These are phyloP conservation scores for Echium plantagineum DNA, from an alignment of 257 asterid genomes.

Conservation along the genomic window DNA sequence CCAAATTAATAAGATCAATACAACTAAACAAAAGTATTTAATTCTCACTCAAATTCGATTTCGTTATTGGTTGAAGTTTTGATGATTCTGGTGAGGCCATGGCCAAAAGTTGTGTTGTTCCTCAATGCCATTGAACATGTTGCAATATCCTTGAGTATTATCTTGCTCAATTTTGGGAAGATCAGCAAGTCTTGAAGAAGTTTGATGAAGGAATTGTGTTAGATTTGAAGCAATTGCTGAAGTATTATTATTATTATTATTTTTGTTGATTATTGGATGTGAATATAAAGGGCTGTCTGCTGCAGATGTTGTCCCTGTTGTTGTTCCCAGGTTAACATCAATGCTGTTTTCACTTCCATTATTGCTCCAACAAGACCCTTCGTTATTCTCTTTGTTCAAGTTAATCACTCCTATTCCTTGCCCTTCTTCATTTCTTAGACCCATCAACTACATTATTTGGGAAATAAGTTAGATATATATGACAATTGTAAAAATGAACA, in stretches of 20 bases:
- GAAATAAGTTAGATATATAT: too few relatives aligned
- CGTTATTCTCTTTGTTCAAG: constrained; percentile 52
- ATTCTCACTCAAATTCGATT: background rate
- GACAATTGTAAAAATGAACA: too few relatives aligned
- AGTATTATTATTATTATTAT: constrained; percentile 5
- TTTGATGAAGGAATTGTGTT: constrained; percentile 30
- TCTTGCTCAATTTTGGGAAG: constrained; percentile 24
- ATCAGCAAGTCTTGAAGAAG: constrained; percentile 26
- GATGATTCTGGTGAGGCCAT: constrained; percentile 47
- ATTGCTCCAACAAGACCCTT: constrained; percentile 70
- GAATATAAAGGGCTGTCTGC: constrained; percentile 16
- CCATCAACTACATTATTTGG: constrained; percentile 44
- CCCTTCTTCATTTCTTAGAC: constrained; percentile 34
- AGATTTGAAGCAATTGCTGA: constrained; percentile 14
- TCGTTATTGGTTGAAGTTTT: constrained; percentile 15
- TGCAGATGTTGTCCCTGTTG: constrained; percentile 26
- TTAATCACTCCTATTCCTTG: constrained; percentile 29
- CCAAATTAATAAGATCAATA: too few relatives aligned
- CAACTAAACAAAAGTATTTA: too few relatives aligned
- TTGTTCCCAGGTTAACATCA: constrained; percentile 37
- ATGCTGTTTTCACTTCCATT: constrained; percentile 53
- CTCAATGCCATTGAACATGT: constrained; percentile 45
- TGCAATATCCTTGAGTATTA: constrained; percentile 44
- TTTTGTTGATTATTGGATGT: constrained; percentile 18
- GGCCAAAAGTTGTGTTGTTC: constrained; percentile 64